Evolutionary conservation across 768 basidiomycete genomes (phyloP).

Genomic region (Amanita thiersii): DNA sequence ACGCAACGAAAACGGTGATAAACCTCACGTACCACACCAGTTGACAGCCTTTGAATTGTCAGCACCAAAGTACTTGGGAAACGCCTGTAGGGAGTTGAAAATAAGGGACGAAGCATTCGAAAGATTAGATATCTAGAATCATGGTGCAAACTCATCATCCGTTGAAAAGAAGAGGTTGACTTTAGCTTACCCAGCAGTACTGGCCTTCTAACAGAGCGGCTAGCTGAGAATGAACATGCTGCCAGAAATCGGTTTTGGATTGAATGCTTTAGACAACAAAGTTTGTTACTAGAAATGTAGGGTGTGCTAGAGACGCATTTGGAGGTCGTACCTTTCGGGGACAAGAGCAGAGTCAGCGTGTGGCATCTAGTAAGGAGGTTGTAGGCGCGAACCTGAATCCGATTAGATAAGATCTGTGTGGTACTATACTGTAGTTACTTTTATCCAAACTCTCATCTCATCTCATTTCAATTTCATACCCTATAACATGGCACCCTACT

Average conservation of each 20-base stretch:
- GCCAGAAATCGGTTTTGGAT: constrained; percentile 76
- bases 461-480: constrained; percentile 11
- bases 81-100: constrained; percentile 70
- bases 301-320: not conserved
- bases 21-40: constrained; percentile 76
- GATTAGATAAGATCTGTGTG: constrained; percentile 20
- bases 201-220: constrained; percentile 54
- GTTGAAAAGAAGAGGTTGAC: not conserved
- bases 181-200: constrained; percentile 61
- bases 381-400: constrained; percentile 12
- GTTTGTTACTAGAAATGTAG: not conserved
- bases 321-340: constrained; percentile 37
- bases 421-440: constrained; percentile 2
- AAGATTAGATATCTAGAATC: constrained; percentile 69
- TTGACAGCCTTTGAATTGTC: constrained; percentile 66
- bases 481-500: constrained; percentile 62
- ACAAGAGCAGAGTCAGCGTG: constrained; percentile 78
- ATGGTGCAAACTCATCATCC: constrained; percentile 5
- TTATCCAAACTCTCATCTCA: constrained; percentile 1
- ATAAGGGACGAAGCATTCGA: constrained; percentile 79
- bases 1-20: not conserved
- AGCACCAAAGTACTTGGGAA: constrained; percentile 53
- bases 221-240: constrained; percentile 61
- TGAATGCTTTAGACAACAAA: constrained; percentile 34
- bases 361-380: constrained; percentile 41